Conservation (phyloP, 23 red algal species). For the Gracilariopsis chorda region DNA sequence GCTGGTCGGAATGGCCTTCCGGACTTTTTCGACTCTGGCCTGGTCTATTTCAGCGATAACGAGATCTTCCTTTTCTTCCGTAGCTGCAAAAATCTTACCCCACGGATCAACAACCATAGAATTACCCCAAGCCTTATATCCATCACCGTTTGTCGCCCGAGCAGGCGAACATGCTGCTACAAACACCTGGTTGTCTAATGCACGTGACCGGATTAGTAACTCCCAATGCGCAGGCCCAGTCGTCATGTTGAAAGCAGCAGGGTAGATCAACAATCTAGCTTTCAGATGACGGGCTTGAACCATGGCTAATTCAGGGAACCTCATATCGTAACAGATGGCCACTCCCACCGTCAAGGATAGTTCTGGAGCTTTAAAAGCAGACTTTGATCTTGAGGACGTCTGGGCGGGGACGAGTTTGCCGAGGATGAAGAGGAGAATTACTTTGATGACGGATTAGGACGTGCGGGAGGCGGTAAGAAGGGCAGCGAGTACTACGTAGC, state of each 20-base stretch:
- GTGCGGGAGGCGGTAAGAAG: not conserved
- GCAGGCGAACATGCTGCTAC: conserved; percentile 86
- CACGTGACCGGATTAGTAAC: conserved; percentile 68
- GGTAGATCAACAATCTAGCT: conserved; percentile 56
- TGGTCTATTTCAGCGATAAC: conserved; percentile 62
- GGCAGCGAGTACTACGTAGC: conserved; percentile 65
- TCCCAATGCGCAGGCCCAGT: conserved; percentile 97
- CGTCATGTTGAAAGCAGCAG: conserved; percentile 95
- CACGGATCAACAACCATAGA: conserved; percentile 77
- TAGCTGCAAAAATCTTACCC: conserved; percentile 68
- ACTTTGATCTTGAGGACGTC: too few species aligned
- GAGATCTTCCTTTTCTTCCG: conserved; percentile 59
- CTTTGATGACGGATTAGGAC: not conserved
- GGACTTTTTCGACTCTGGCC: conserved; percentile 31
- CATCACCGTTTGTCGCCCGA: conserved; percentile 2
- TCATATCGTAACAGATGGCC: conserved; percentile 90
- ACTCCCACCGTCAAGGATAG: conserved; percentile 51
- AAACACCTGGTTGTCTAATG: conserved; percentile 87
- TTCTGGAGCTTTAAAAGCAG: conserved; percentile 41
- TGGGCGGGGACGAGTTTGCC: not conserved
- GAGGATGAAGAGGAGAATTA: not conserved
- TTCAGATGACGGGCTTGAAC: conserved; percentile 41
- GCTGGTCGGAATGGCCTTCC: conserved; percentile 47
- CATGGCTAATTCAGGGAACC: conserved; percentile 80
- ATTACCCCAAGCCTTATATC: conserved; percentile 87